Percentiles rank a stretch among this genome's conserved stretches.
Conservation (phyloP, 768 basidiomycete species). For the Termitomyces sp. region DNA sequence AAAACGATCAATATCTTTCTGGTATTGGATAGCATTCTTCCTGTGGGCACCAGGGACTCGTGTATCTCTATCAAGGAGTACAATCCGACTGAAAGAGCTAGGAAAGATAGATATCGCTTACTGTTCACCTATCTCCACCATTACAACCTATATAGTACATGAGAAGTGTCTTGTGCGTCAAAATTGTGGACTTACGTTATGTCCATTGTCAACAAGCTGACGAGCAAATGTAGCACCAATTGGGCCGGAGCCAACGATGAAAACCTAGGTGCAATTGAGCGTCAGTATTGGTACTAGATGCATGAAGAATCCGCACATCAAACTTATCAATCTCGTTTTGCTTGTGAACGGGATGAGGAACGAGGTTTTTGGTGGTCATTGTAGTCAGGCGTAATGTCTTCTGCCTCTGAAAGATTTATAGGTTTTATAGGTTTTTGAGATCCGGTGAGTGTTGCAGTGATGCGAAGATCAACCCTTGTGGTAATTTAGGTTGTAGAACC, state of each 20-base stretch:
- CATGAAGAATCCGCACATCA: not conserved
- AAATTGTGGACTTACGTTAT: not conserved
- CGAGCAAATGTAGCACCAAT: not conserved
- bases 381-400: too few relatives aligned
- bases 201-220: not conserved
- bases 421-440: too few relatives aligned
- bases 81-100: not conserved
- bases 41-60: constrained; percentile 15
- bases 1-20: constrained; percentile 27
- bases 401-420: too few relatives aligned
- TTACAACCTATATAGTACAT: not conserved
- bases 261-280: not conserved
- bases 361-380: too few relatives aligned
- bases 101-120: not conserved
- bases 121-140: not conserved
- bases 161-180: not conserved
- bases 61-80: not conserved
- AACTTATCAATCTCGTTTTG: not conserved
- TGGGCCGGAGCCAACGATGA: not conserved
- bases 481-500: too few relatives aligned
- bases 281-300: not conserved
- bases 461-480: too few relatives aligned
- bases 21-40: constrained; percentile 26
- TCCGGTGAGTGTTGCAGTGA: too few relatives aligned
- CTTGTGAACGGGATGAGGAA: not conserved